Conservation (phyloP, 371 early-diverging fungal genomes). For the Syncephalastrum monosporum region DNA sequence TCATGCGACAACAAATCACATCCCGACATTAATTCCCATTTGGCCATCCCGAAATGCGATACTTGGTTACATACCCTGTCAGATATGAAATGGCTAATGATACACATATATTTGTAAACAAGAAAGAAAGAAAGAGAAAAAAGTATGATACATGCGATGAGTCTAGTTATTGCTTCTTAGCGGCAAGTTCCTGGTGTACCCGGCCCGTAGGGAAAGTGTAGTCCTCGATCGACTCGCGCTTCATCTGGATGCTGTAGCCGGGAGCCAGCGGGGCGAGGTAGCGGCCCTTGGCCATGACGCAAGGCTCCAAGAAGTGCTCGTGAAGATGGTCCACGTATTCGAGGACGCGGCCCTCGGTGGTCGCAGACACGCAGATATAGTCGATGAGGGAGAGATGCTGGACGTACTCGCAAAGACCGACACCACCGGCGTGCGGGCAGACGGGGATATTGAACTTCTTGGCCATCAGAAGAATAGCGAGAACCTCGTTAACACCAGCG, state of each 20-base stretch:
- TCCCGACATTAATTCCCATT: too few relatives aligned
- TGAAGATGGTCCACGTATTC: constrained; percentile 55
- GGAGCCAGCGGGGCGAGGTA: constrained; percentile 40
- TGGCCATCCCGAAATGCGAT: too few relatives aligned
- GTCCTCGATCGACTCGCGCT: constrained; percentile 46
- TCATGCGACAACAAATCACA: too few relatives aligned
- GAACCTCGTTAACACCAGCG: constrained; percentile 48
- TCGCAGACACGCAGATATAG: constrained; percentile 48
- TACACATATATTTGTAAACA: too few relatives aligned
- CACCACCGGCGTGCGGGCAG: constrained; percentile 54
- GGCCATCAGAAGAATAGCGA: constrained; percentile 53
- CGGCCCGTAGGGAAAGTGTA: constrained; percentile 48
- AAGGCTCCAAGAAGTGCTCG: constrained; percentile 49
- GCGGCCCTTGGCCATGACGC: constrained; percentile 40
- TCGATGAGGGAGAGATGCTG: constrained; percentile 53
- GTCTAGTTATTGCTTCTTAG: background rate
- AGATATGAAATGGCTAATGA: too few relatives aligned
- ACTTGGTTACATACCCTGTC: too few relatives aligned
- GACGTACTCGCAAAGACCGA: constrained; percentile 49
- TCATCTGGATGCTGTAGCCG: constrained; percentile 53
- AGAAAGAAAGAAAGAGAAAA: background rate
- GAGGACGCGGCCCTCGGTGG: constrained; percentile 41
- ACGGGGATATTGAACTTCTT: constrained; percentile 51
- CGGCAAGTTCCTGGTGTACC: constrained; percentile 25
- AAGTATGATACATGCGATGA: background rate